Evolutionary conservation across 345 rosid genomes (phyloP).

Genomic region (Angophora floribunda): DNA sequence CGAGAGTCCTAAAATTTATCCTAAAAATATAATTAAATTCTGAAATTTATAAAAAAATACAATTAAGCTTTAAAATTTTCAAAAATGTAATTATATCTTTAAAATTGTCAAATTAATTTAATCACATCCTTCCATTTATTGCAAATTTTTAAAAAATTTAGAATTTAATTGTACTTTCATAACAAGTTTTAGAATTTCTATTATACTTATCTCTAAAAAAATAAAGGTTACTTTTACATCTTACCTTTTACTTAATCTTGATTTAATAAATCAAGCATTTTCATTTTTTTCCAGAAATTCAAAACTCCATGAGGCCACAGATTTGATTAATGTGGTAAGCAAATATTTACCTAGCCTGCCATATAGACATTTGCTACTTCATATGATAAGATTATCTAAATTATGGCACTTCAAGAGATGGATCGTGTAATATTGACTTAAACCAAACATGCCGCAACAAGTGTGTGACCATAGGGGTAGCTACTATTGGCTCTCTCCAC

Average conservation of each 20-base stretch:
- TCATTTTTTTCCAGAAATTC: background rate
- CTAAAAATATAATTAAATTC: no score
- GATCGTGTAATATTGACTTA: rapidly evolving
- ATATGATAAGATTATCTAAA: rapidly evolving
- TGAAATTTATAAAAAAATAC: no score
- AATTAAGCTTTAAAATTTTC: no score
- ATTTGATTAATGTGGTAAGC: background rate
- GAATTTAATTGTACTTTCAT: no score
- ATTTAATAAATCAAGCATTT: background rate
- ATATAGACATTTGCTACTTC: background rate
- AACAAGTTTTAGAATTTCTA: no score
- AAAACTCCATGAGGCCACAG: background rate
- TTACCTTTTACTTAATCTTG: background rate
- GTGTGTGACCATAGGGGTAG: background rate
- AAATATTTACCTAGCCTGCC: rapidly evolving
- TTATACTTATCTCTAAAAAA: no score
- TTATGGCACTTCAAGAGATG: rapidly evolving
- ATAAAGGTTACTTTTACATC: background rate
- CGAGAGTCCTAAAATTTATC: no score
- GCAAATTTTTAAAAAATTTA: no score
- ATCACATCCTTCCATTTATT: no score
- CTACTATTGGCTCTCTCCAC: no score
- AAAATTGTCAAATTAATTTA: no score
- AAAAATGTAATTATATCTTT: no score
- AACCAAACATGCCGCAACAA: rapidly evolving